Percentiles rank a stretch among this genome's conserved stretches.
Conservation (phyloP, 345 rosid genomes). For the Gossypium anomalum region DNA sequence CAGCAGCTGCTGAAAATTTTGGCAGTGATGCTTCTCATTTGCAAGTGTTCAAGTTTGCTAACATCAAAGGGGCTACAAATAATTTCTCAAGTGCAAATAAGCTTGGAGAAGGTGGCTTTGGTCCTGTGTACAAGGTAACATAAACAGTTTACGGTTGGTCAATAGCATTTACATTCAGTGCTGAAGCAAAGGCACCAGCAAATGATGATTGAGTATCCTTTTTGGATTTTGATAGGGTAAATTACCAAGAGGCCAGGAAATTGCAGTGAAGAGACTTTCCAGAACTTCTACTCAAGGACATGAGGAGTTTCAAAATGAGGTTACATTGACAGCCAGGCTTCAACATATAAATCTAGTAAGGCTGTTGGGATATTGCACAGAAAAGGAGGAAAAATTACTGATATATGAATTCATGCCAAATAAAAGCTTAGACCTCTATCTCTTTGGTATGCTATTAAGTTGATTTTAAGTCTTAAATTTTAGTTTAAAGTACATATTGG, state of each 20-base stretch:
- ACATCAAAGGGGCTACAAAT: slow-evolving; percentile 9
- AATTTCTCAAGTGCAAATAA: slow-evolving; percentile 10
- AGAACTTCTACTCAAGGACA: slow-evolving; percentile 15
- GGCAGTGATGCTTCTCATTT: slow-evolving; percentile 6
- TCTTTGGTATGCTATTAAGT: slow-evolving; percentile 19
- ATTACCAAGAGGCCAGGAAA: slow-evolving; percentile 7
- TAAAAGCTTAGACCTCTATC: slow-evolving; percentile 25
- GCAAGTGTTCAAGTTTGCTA: not conserved
- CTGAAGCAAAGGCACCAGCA: not conserved
- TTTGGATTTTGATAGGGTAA: slow-evolving; percentile 12
- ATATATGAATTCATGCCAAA: slow-evolving; percentile 30
- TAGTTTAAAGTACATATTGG: not conserved
- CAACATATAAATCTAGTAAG: slow-evolving; percentile 25
- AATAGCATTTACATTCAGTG: not conserved
- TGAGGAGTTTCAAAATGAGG: slow-evolving; percentile 32
- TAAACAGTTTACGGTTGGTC: not conserved
- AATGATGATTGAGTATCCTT: not conserved
- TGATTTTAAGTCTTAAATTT: not conserved
- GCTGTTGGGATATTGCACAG: slow-evolving; percentile 19
- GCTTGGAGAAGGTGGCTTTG: slow-evolving; percentile 13
- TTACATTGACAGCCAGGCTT: slow-evolving; percentile 21
- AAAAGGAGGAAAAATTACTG: slow-evolving; percentile 26
- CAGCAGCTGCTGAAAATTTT: not conserved
- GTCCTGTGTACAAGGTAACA: slow-evolving; percentile 7
- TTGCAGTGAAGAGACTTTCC: slow-evolving; percentile 22